Evolutionary conservation across 805 yeast genomes (phyloP), one percentile per base, ranked within the genome.

Genomic region (Candida mattraensis): DNA sequence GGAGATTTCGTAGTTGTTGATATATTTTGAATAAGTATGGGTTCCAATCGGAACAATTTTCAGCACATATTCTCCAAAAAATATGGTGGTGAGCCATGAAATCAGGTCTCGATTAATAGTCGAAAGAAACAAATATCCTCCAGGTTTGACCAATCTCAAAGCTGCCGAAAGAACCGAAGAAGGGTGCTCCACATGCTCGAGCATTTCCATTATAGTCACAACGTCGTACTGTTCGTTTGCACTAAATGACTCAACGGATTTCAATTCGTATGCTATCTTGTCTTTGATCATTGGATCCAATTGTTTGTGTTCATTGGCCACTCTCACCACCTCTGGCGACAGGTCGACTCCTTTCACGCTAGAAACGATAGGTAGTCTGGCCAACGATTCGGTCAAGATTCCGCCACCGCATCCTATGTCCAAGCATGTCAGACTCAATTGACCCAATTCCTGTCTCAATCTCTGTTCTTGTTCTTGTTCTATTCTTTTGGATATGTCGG

Each of bases 351-450:
- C 99, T 31, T 66, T 70, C 5, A 93, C 96, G 1, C 65, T 55
- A 8, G 68, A 56, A 4, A 87, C 76, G 40, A 74, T 73, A 4
- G 74, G 72, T 48, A 85, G 63, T 47, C 99, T 68, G 0, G 95
- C 96, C 54, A 93, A 60, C 0, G 91, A 80, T 56, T 93, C 99
- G 5, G 89, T 68, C 13, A 93, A 64, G 17, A 93, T 80, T 0
- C 99, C 99, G n/a, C 99, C 99, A 13, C 99, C 99, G 59, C 99
- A 93, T 1, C 99, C 99, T 35, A 93, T 79, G 56, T 93, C 99
- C 37, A 93, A 64, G 1, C 80, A 88, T 11, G 60, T 58, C 34
- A 78, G 64, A 29, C 70, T 63, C 36, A 72, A 47, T 3, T 56
- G 40, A 3, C 37, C 40, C 26, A 64, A 61, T 18, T 63, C 51